Percentiles rank a stretch among this genome's conserved stretches.
Evolutionary conservation across 371 early-diverging fungal genomes (phyloP).

Genomic region (Haplosporangium sp.): DNA sequence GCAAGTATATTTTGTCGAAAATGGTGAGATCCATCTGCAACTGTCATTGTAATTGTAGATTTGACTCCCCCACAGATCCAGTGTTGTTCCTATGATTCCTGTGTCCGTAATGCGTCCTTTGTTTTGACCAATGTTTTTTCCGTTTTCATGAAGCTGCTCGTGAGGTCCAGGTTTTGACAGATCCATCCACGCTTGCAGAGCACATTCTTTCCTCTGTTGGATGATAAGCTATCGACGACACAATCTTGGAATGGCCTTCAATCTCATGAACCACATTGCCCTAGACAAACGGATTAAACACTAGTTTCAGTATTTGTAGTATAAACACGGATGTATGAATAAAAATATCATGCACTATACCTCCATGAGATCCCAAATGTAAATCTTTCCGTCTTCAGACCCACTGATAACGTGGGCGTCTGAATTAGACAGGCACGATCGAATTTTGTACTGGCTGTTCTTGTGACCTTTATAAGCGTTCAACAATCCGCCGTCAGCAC

Average conservation of each 20-base stretch:
- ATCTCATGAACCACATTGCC: slow-evolving; percentile 60
- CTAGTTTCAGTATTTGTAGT: not conserved
- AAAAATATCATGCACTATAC: slow-evolving; percentile 41
- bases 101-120: too few species aligned
- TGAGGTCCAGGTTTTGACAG: slow-evolving; percentile 50
- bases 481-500: slow-evolving; percentile 77
- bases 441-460: slow-evolving; percentile 81
- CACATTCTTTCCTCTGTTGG: slow-evolving; percentile 62
- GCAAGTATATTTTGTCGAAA: too few species aligned
- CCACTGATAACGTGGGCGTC: slow-evolving; percentile 89
- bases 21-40: too few species aligned
- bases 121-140: not conserved
- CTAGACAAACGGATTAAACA: slow-evolving; percentile 20
- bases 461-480: slow-evolving; percentile 86
- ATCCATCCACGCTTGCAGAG: slow-evolving; percentile 67
- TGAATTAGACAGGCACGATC: slow-evolving; percentile 73
- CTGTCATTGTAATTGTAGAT: too few species aligned
- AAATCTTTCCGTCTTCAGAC: slow-evolving; percentile 90
- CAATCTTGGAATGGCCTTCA: slow-evolving; percentile 63
- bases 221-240: slow-evolving; percentile 68
- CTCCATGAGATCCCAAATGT: slow-evolving; percentile 87
- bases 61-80: too few species aligned
- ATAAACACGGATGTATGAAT: not conserved
- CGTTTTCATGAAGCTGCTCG: slow-evolving; percentile 4
- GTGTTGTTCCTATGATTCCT: too few species aligned